Evolutionary conservation across 2,329 filamentous ascomycete species (phyloP).

Genomic region (Nigrospora oryzae): DNA sequence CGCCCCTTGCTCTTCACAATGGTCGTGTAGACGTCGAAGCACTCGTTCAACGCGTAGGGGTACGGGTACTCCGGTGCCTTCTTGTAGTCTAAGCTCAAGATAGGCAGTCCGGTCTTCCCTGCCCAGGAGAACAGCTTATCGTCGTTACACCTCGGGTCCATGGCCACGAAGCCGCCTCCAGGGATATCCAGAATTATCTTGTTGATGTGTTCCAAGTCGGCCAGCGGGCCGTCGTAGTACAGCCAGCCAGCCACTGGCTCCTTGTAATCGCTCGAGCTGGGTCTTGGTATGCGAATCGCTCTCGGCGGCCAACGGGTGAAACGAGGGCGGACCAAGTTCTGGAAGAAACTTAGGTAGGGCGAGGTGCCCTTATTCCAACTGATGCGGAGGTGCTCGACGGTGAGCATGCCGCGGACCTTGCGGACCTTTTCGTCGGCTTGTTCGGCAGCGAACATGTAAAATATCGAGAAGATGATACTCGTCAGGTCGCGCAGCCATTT

Average conservation of each 20-base stretch:
- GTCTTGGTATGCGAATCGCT: constrained; percentile 75
- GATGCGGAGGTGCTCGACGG: constrained; percentile 82
- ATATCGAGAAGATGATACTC: constrained; percentile 76
- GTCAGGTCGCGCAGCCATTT: constrained; percentile 77
- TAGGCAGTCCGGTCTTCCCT: constrained; percentile 75
- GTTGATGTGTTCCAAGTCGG: constrained; percentile 66
- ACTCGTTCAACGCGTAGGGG: constrained; percentile 79
- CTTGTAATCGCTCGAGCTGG: constrained; percentile 69
- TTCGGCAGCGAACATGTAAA: constrained; percentile 89
- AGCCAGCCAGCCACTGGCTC: constrained; percentile 83
- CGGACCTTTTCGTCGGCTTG: constrained; percentile 94
- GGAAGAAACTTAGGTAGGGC: constrained; percentile 71
- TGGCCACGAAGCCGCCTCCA: constrained; percentile 91
- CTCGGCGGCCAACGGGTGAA: constrained; percentile 76
- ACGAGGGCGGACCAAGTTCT: constrained; percentile 65
- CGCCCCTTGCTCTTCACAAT: constrained; percentile 64
- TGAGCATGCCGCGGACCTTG: constrained; percentile 78
- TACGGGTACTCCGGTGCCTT: constrained; percentile 82
- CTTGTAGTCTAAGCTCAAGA: constrained; percentile 84
- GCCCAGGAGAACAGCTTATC: constrained; percentile 93
- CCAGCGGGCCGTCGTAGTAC: constrained; percentile 84
- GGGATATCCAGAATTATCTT: constrained; percentile 83
- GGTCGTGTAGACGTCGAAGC: constrained; percentile 75
- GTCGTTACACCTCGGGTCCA: constrained; percentile 90
- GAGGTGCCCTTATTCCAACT: constrained; percentile 94